phyloP scores from a whole-genome alignment of 2,329 filamentous ascomycete species.

The Lachnellula cervina region DNA sequence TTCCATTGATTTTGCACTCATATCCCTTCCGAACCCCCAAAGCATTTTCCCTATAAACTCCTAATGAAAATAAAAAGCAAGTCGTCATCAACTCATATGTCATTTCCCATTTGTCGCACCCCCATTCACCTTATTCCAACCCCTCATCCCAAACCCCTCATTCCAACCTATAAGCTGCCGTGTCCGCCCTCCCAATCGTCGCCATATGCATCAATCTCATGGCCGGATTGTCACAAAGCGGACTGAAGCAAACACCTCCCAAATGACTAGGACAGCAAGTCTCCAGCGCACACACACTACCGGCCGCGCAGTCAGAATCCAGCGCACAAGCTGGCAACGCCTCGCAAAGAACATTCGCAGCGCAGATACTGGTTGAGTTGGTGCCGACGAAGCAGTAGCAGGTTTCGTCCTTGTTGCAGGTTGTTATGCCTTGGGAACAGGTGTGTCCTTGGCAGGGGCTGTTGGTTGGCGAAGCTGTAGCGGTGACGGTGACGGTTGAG shows the following conservation, averaged over 20 bases:
- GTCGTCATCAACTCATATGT: no score
- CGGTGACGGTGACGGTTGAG: slow-evolving; percentile 11
- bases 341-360: slow-evolving; percentile 17
- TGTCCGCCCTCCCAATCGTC: not conserved
- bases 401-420: slow-evolving; percentile 9
- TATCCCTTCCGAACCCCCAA: no score
- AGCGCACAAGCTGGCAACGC: slow-evolving; percentile 13
- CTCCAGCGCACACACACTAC: slow-evolving; percentile 19
- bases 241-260: slow-evolving; percentile 15
- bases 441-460: slow-evolving; percentile 7
- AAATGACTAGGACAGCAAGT: slow-evolving; percentile 13
- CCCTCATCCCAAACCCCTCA: not conserved
- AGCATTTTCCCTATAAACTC: no score
- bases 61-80: no score
- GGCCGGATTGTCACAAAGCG: slow-evolving; percentile 16
- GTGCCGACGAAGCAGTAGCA: slow-evolving; percentile 22
- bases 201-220: slow-evolving; percentile 9
- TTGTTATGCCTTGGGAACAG: slow-evolving; percentile 17
- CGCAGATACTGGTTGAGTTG: slow-evolving; percentile 18
- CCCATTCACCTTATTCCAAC: not conserved
- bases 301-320: slow-evolving; percentile 16
- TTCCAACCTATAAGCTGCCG: slow-evolving; percentile 1
- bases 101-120: no score
- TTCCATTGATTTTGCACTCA: no score
- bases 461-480: slow-evolving; percentile 11